These are phyloP conservation scores for Leptographium lundbergii DNA, from an alignment of 2,329 filamentous ascomycete genomes.

Conservation along the genomic window DNA sequence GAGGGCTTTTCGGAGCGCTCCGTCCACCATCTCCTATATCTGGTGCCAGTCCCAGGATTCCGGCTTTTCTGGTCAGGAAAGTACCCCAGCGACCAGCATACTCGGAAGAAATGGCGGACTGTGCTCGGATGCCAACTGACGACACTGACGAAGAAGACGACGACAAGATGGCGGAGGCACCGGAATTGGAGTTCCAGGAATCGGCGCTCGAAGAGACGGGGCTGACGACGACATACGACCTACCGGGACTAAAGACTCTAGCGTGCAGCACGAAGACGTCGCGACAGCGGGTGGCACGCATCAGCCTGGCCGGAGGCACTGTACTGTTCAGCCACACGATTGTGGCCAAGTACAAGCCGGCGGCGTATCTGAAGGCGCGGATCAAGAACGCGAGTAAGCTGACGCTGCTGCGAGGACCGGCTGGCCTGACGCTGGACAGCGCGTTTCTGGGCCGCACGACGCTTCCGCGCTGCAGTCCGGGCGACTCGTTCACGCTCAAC, in stretches of 20 bases:
- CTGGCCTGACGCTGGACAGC: constrained; percentile 49
- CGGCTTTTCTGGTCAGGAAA: too few species aligned
- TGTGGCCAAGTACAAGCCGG: constrained; percentile 47
- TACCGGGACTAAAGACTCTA: constrained; percentile 45
- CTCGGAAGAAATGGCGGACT: too few species aligned
- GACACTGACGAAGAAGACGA: constrained; percentile 11
- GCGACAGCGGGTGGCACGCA: constrained; percentile 47
- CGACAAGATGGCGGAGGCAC: constrained; percentile 5
- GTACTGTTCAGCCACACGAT: constrained; percentile 44
- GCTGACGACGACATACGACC: constrained; percentile 47
- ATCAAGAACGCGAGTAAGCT: constrained; percentile 43
- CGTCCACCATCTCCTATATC: neutral
- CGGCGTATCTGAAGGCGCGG: constrained; percentile 45
- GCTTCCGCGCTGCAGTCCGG: constrained; percentile 42
- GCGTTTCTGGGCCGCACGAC: constrained; percentile 45
- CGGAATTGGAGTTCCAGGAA: constrained; percentile 33
- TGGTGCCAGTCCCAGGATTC: too few species aligned
- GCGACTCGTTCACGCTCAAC: constrained; percentile 38
- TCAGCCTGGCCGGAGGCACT: constrained; percentile 24
- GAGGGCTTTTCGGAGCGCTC: neutral
- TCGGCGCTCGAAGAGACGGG: constrained; percentile 45
- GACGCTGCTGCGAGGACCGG: constrained; percentile 40
- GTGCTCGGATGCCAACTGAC: neutral
- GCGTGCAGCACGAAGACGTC: constrained; percentile 34
- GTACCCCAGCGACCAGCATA: too few species aligned